Evolutionary conservation across 257 asterid species (phyloP), one percentile per base, ranked within the genome.

Genomic region (Petrea volubilis): DNA sequence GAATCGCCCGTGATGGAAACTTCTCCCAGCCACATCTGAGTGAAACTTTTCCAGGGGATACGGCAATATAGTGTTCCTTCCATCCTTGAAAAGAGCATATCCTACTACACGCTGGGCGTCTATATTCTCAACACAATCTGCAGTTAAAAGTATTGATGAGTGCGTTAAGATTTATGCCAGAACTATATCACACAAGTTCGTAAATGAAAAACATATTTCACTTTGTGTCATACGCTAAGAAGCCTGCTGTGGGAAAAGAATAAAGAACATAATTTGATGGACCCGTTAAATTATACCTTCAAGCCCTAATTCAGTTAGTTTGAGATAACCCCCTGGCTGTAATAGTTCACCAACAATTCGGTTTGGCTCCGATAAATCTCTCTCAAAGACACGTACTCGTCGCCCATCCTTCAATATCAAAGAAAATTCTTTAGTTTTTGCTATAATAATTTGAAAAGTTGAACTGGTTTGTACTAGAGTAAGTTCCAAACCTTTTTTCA

Each of bases 281-380:
- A n/a, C n/a, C n/a, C n/a, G n/a, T n/a, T n/a, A n/a, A n/a, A n/a
- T n/a, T n/a, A n/a, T 73, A 93, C 98, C 98, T 89, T 87, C 83
- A 34, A 93, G 63, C 41, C 93, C 98, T 59, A 93, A 78, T 79
- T 93, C 96, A 46, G 87, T 74, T 78, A 93, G 75, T 77, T 93
- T 93, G 63, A 93, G 94, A 67, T 91, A 93, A 61, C 98, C 97
- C 60, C 96, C 97, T 1, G 98, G 98, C 74, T 93, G 98, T 17
- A 93, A 80, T 47, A 93, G 87, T 75, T 93, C 98, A 76, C 98
- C 98, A 3, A 93, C 98, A 70, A 93, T 93, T 64, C 98, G 80
- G 69, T 91, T 93, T 5, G 96, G 97, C 82, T 93, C 97, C 2
- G 88, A 64, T 80, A 91, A 85, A 70, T 93, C 97, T 77, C 98